phyloP scores from a whole-genome alignment of 75 land plant species.

The Sequoia sempervirens region DNA sequence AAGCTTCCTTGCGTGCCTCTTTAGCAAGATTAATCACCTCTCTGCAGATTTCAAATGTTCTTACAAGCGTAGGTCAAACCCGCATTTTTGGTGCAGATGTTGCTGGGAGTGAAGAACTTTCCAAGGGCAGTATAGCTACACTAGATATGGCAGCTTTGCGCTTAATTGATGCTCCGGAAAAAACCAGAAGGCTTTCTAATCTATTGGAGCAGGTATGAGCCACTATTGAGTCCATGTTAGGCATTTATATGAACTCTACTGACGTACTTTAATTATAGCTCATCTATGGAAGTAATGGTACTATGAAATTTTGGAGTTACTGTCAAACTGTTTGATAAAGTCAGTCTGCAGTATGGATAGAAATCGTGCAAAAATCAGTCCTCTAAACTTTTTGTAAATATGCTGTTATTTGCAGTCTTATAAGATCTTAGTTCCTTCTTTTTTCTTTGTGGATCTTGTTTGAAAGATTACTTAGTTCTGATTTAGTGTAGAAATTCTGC shows the following conservation, averaged over 20 bases:
- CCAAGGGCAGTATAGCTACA: slow-evolving; percentile 39
- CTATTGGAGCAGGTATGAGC: slow-evolving; percentile 78
- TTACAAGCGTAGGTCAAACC: slow-evolving; percentile 40
- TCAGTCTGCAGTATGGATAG: background rate
- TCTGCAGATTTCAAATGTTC: slow-evolving; percentile 55
- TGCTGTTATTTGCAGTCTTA: background rate
- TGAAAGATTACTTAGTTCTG: background rate
- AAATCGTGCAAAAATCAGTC: background rate
- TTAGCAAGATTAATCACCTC: slow-evolving; percentile 72
- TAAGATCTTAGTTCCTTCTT: background rate
- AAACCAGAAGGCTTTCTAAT: slow-evolving; percentile 65
- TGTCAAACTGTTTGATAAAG: background rate
- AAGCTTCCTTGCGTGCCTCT: slow-evolving; percentile 93
- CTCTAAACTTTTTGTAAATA: background rate
- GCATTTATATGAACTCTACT: background rate
- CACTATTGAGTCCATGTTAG: background rate
- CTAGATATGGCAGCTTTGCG: slow-evolving; percentile 81
- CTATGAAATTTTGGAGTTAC: background rate
- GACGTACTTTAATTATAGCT: background rate
- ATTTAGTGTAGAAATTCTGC: background rate
- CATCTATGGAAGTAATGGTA: background rate
- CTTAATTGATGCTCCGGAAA: slow-evolving; percentile 74
- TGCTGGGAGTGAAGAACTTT: slow-evolving; percentile 27
- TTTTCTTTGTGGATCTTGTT: background rate
- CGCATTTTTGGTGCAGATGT: slow-evolving; percentile 18